A percentile compares a stretch with the other conserved stretches of the same genome.
Conservation (phyloP, 345 rosid genomes). For the Gossypium herbaceum region DNA sequence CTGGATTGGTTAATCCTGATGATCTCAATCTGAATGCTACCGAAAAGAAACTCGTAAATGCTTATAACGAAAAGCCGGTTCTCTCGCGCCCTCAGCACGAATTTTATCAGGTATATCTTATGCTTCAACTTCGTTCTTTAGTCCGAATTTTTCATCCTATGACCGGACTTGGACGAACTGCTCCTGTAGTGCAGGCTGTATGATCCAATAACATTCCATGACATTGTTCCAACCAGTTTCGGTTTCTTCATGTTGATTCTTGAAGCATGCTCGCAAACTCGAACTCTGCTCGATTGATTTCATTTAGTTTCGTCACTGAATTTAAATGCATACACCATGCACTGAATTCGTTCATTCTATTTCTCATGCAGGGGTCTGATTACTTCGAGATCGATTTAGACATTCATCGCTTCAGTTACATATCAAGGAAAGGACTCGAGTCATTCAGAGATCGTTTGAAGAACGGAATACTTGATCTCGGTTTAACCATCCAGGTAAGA, state of each 20-base stretch:
- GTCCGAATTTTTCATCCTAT: not conserved
- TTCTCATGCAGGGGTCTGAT: slow-evolving; percentile 58
- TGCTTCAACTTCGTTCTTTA: not conserved
- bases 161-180: too few relatives aligned
- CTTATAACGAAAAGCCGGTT: slow-evolving; percentile 87
- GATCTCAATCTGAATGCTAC: slow-evolving; percentile 73
- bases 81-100: slow-evolving; percentile 96
- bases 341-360: not conserved
- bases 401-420: slow-evolving; percentile 87
- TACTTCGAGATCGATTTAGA: slow-evolving; percentile 96
- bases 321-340: too few relatives aligned
- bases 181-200: too few relatives aligned
- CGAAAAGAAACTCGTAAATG: slow-evolving; percentile 73
- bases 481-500: slow-evolving; percentile 84
- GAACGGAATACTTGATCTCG: slow-evolving; percentile 70
- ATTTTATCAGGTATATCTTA: slow-evolving; percentile 47
- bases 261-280: not conserved
- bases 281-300: not conserved
- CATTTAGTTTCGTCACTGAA: too few relatives aligned
- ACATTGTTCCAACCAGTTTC: too few relatives aligned
- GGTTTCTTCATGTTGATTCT: not conserved
- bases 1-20: slow-evolving; percentile 80
- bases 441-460: slow-evolving; percentile 79
- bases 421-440: slow-evolving; percentile 87
- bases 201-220: too few relatives aligned